phyloP scores from a whole-genome alignment of 2,329 filamentous ascomycete genomes.

The Botrytis aclada region DNA sequence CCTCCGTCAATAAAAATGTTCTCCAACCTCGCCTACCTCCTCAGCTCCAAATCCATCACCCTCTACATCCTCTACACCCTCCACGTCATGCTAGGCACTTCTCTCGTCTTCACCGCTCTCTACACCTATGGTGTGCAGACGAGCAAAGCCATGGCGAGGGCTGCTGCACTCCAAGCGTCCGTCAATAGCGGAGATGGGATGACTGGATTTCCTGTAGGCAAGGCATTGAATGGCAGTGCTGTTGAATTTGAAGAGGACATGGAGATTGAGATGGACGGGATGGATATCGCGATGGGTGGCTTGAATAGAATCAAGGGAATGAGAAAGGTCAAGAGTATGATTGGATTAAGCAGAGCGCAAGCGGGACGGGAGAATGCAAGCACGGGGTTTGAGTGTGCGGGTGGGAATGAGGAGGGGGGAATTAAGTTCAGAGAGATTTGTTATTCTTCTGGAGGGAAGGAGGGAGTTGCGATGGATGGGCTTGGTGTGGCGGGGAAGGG shows the following conservation, averaged over 20 bases:
- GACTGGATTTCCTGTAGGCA: neutral
- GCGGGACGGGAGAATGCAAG: neutral
- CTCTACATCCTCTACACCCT: slow-evolving; percentile 17
- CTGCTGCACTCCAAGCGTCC: slow-evolving; percentile 2
- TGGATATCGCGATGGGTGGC: neutral
- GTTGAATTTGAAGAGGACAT: slow-evolving; percentile 3
- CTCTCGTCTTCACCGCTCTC: slow-evolving; percentile 17
- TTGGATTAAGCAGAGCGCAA: neutral
- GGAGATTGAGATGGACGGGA: neutral
- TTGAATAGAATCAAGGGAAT: neutral
- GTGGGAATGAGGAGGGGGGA: neutral
- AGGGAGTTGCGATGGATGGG: neutral
- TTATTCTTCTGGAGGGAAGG: neutral
- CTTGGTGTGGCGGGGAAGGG: neutral
- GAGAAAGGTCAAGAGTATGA: slow-evolving; percentile 6
- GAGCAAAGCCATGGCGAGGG: slow-evolving; percentile 16
- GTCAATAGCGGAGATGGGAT: neutral
- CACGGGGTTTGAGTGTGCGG: neutral
- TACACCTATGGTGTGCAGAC: slow-evolving; percentile 11
- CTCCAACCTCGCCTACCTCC: slow-evolving; percentile 17
- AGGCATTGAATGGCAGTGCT: neutral
- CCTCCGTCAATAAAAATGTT: slow-evolving; percentile 1
- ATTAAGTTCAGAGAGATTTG: slow-evolving; percentile 12
- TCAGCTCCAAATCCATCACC: slow-evolving; percentile 16
- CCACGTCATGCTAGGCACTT: slow-evolving; percentile 17